These are phyloP conservation scores for Chaetomiaceae sp. DNA, from an alignment of 2,329 filamentous ascomycete species.

Conservation along the genomic window DNA sequence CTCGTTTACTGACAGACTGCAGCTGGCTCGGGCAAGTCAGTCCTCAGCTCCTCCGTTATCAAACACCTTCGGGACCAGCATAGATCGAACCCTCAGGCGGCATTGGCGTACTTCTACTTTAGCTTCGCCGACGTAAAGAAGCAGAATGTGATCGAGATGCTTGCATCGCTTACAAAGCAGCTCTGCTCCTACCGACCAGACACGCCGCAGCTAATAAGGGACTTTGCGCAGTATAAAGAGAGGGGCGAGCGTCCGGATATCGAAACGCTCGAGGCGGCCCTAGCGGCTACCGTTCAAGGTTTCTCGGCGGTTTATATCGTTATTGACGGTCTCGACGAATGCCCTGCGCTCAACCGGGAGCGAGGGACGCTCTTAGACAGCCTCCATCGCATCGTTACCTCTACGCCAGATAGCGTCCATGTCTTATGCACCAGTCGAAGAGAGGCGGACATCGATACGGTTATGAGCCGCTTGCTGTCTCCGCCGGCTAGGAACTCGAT, in stretches of 20 bases:
- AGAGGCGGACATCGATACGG: background rate
- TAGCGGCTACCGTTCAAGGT: background rate
- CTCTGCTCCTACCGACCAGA: background rate
- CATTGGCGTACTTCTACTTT: slow-evolving; percentile 3
- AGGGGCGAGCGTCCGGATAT: background rate
- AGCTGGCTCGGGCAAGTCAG: slow-evolving; percentile 1
- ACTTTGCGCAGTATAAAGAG: background rate
- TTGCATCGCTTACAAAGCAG: background rate
- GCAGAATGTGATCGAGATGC: background rate
- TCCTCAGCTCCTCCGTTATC: background rate
- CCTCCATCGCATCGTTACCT: background rate
- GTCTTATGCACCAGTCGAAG: background rate
- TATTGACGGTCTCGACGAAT: slow-evolving; percentile 3
- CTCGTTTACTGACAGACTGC: background rate
- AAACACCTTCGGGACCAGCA: background rate
- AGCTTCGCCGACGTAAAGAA: background rate
- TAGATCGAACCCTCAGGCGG: background rate
- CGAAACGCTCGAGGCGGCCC: background rate
- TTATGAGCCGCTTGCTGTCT: background rate
- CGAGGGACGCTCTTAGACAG: background rate
- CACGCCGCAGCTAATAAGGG: background rate
- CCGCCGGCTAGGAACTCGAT: background rate
- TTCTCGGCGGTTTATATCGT: background rate
- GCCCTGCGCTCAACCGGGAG: background rate
- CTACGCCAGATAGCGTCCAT: background rate